Percentiles rank a stretch among this genome's conserved stretches.
These are phyloP conservation scores for Candida railenensis DNA, from an alignment of 805 yeast species.

Conservation along the genomic window DNA sequence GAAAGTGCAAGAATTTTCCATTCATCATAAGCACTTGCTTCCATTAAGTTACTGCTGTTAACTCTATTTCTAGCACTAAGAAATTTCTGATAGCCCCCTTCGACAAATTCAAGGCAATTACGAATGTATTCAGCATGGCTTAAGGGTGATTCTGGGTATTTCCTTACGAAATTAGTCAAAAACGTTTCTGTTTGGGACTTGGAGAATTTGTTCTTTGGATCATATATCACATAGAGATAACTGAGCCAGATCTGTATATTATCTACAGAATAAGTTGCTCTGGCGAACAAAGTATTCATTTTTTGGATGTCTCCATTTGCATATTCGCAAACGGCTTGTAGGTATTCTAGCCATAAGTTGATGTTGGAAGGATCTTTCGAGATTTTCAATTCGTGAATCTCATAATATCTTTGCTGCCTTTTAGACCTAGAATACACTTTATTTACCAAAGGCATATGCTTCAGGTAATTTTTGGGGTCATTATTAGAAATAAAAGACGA, in stretches of 20 bases:
- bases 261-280: constrained; percentile 21
- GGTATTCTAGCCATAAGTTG: constrained; percentile 31
- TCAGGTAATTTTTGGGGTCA: constrained; percentile 27
- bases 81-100: constrained; percentile 9
- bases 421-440: constrained; percentile 28
- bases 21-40: constrained; percentile 17
- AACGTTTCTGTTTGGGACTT: constrained; percentile 6
- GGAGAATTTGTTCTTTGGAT: constrained; percentile 8
- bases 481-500: constrained; percentile 40
- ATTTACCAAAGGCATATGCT: constrained; percentile 36
- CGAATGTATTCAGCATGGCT: constrained; percentile 27
- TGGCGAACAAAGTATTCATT: constrained; percentile 25
- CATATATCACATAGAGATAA: constrained; percentile 25
- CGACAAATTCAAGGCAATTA: constrained; percentile 11
- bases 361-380: constrained; percentile 14
- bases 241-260: constrained; percentile 24
- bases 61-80: constrained; percentile 9
- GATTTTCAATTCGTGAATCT: constrained; percentile 30
- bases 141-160: constrained; percentile 22
- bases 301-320: constrained; percentile 9
- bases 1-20: constrained; percentile 35
- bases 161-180: constrained; percentile 19
- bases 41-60: constrained; percentile 14
- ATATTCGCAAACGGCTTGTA: constrained; percentile 25
- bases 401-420: constrained; percentile 27